Evolutionary conservation across 768 basidiomycete species (phyloP).

Genomic region (Phylloporus arenicola): DNA sequence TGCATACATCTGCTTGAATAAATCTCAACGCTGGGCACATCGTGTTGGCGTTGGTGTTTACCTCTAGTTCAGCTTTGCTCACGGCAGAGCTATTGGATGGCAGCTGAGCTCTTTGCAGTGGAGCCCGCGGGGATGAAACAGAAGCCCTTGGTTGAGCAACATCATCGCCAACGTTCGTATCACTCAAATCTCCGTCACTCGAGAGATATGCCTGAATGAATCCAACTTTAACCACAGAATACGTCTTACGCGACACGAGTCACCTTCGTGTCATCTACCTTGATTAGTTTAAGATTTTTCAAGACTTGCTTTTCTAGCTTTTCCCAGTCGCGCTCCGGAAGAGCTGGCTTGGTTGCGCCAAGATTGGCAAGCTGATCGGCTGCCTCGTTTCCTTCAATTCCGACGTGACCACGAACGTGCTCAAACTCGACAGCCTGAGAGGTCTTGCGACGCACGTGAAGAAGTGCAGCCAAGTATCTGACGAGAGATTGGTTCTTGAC

Average conservation of each 20-base stretch:
- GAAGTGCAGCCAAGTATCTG: conserved; percentile 58
- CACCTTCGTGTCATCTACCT: conserved; percentile 17
- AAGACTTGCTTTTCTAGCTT: conserved; percentile 14
- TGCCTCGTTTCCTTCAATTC: conserved; percentile 77
- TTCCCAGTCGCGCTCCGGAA: conserved; percentile 59
- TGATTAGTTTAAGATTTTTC: conserved; percentile 8
- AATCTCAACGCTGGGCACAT: neutral
- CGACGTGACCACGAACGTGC: conserved; percentile 77
- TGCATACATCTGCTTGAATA: no score
- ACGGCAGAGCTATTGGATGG: neutral
- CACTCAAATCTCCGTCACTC: conserved; percentile 24
- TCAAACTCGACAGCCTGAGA: conserved; percentile 58
- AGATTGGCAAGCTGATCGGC: conserved; percentile 71
- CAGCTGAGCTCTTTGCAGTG: neutral
- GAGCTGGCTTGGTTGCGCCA: conserved; percentile 40
- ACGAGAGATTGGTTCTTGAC: conserved; percentile 76
- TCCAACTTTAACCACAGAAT: conserved; percentile 4
- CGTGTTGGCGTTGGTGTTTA: conserved; percentile 1
- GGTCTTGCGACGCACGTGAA: conserved; percentile 44
- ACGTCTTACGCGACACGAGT: conserved; percentile 1
- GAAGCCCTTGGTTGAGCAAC: neutral
- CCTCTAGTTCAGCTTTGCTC: conserved; percentile 21
- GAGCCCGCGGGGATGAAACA: neutral
- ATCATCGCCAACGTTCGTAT: neutral
- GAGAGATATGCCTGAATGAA: conserved; percentile 28